Evolutionary conservation across 1,284 basidiomycete genomes (phyloP), one percentile per base, ranked within the genome.

Genomic region (Ustilago tritici): DNA sequence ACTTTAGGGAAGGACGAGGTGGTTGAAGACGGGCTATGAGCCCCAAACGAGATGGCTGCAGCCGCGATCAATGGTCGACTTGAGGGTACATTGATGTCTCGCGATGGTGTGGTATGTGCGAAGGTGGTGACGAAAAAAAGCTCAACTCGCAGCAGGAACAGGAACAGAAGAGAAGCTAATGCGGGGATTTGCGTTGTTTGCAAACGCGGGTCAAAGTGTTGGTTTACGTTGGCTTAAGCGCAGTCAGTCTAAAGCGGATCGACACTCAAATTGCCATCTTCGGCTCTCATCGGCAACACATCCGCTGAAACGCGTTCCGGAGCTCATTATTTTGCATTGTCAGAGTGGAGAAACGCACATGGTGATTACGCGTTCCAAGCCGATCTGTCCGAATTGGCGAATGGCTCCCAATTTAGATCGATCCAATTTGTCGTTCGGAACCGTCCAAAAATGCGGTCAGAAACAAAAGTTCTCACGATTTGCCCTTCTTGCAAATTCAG

Each of bases 381-480:
- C 23, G 3, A 28, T 28, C 23, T 28, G 23, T 3, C 23, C 23
- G 2, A 28, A 28, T 28, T 28, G 3, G 23, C 23, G 23, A 28
- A 28, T 28, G 3, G 2, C 23, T 28, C 23, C 23, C 23, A 3
- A 28, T 28, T 28, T 28, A 11, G 38, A 61, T 61, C 31, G 14
- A 43, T 15, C 19, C 19, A 9, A 43, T 23, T 41, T n/a, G 28
- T 46, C 8, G 11, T 19, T 64, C 61, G 67, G 67, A 56, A 36
- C 67, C 61, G 67, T 54, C 19, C 17, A 14, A 49, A 34, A 15
- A 46, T 8, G 19, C 7, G 23, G 17, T 10, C 1, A 4, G 17
- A 53, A 14, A n/a, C 34, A 71, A 71, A 71, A 71, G n/a, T 71
- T 70, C 69, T 60, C 69, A 71, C 69, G 69, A 54, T 59, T 31